Conservation (phyloP, 2,329 filamentous ascomycete genomes). For the Ceratocystis ficicola region DNA sequence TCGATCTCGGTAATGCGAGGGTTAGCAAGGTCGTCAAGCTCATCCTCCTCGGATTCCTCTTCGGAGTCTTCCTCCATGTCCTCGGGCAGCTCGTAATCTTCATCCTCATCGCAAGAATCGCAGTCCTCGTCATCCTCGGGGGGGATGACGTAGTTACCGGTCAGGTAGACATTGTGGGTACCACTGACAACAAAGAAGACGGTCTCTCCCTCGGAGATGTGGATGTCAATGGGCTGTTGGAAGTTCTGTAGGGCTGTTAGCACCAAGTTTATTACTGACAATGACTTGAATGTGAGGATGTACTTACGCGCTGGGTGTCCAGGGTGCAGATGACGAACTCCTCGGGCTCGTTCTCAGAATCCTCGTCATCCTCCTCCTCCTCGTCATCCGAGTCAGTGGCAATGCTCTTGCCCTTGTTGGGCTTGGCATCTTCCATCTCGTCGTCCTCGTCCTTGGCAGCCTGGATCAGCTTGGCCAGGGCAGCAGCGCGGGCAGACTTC, state of each 20-base stretch:
- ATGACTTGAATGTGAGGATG: background rate
- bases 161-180: constrained; percentile 81
- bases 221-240: constrained; percentile 92
- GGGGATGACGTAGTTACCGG: constrained; percentile 85
- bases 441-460: constrained; percentile 44
- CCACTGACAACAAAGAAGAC: constrained; percentile 88
- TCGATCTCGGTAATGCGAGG: constrained; percentile 76
- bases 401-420: constrained; percentile 61
- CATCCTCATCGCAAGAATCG: constrained; percentile 41
- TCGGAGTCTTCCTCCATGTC: constrained; percentile 52
- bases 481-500: constrained; percentile 52
- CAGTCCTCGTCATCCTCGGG: constrained; percentile 48
- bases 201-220: constrained; percentile 73
- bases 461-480: constrained; percentile 59
- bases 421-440: constrained; percentile 53
- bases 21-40: constrained; percentile 64
- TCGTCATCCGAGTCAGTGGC: constrained; percentile 49
- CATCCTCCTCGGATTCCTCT: constrained; percentile 59
- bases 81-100: constrained; percentile 71
- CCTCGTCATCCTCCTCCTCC: constrained; percentile 42
- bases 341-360: constrained; percentile 56
- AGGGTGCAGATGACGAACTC: constrained; percentile 93
- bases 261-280: constrained; percentile 16
- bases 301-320: constrained; percentile 73
- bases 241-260: constrained; percentile 51